A percentile compares a stretch with the other conserved stretches of the same genome.
Evolutionary conservation across 1,284 basidiomycete genomes (phyloP).

Genomic region (Vanrija humicola): DNA sequence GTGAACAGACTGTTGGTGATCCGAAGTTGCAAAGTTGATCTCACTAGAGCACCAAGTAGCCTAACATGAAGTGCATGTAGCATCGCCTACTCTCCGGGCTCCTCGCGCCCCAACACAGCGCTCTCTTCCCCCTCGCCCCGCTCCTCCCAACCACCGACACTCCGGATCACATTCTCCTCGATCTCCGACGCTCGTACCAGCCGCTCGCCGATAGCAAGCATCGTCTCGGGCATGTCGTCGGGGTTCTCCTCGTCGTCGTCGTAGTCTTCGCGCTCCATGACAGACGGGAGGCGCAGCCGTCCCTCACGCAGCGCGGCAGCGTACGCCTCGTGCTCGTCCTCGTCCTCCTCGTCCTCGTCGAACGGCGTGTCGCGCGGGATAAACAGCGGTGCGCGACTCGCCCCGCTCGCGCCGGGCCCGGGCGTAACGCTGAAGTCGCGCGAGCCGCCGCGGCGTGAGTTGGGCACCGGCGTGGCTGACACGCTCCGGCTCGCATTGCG

Average conservation of each 20-base stretch:
- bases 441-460: slow-evolving; percentile 13
- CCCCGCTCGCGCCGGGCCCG: slow-evolving; percentile 11
- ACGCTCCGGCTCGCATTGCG: slow-evolving; percentile 39
- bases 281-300: slow-evolving; percentile 34
- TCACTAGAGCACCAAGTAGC: too few relatives aligned
- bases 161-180: slow-evolving; percentile 37
- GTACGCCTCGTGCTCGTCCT: slow-evolving; percentile 44
- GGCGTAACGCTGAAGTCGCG: slow-evolving; percentile 22
- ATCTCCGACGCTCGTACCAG: slow-evolving; percentile 40
- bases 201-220: slow-evolving; percentile 37
- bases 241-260: slow-evolving; percentile 40
- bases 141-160: slow-evolving; percentile 43
- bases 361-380: slow-evolving; percentile 41
- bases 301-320: slow-evolving; percentile 36
- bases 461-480: slow-evolving; percentile 24
- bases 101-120: slow-evolving; percentile 42
- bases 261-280: slow-evolving; percentile 33
- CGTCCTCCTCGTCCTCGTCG: slow-evolving; percentile 44
- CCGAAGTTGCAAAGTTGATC: too few relatives aligned
- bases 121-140: slow-evolving; percentile 38
- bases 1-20: too few relatives aligned
- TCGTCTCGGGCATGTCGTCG: slow-evolving; percentile 45
- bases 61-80: neutral
- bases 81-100: slow-evolving; percentile 31
- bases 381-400: slow-evolving; percentile 35